Evolutionary conservation across 2,329 filamentous ascomycete species (phyloP), one percentile per base, ranked within the genome.

Genomic region (Alternaria incomplexa): DNA sequence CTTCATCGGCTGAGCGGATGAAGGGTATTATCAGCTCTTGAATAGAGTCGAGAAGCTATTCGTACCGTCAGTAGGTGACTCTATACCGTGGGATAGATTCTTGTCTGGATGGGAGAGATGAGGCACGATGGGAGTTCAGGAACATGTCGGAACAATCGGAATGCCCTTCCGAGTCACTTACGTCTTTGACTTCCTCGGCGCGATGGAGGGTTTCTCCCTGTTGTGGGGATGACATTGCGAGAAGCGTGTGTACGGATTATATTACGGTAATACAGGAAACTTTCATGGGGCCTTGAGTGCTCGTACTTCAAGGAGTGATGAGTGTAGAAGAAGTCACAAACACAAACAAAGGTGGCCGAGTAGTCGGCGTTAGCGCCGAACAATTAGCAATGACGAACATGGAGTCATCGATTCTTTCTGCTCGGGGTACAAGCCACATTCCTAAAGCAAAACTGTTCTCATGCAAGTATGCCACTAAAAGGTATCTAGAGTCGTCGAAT

Each of bases 11-110:
- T n/a, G 85, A 83, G 64, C 83, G 85, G 71, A 95, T 88, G 78
- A 91, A 93, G 0, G 90, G 89, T 20, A 93, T 81, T 61, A 94
- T 86, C 58, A 93, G 84, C 9, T 84, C 81, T 79, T 90, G 87
- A 52, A 94, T 87, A 4, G 90, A 87, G 58, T 60, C 67, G 13
- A 64, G 55, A 8, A 64, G 61, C 72, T 20, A 20, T 20, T 20
- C 20, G 20, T 20, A 20, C 20, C 20, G 20, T 20, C 20, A 20
- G 20, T 20, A 20, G 20, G 20, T 20, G 20, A 20, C 20, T 20
- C 20, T 20, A 20, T 20, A 20, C 20, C 20, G 20, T 20, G 20
- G 20, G 20, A 20, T 20, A 20, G 20, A 20, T 20, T 20, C 20
- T 20, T 26, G 23, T 47, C 13, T 53, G 20, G 6, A 23, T 56